phyloP scores from a whole-genome alignment of 1,284 basidiomycete genomes.

The Cryptococcus sp. region DNA sequence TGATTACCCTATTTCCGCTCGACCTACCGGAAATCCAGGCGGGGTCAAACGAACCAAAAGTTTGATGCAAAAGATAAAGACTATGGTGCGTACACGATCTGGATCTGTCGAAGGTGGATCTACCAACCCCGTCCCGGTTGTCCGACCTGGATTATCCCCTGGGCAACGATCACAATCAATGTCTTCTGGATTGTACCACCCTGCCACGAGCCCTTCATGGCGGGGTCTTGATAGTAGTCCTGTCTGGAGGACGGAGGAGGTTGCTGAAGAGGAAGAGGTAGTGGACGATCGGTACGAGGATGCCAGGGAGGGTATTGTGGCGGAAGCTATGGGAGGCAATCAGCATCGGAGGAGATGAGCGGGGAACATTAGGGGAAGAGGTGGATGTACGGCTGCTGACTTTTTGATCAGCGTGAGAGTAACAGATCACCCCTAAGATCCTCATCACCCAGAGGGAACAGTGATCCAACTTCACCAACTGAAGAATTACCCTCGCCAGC shows the following conservation, averaged over 20 bases:
- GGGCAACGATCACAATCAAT: conserved; percentile 1
- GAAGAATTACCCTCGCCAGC: neutral
- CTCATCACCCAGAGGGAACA: neutral
- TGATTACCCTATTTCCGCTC: conserved; percentile 4
- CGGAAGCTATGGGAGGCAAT: conserved; percentile 7
- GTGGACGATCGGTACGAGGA: conserved; percentile 6
- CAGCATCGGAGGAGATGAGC: neutral
- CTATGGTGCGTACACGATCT: conserved; percentile 45
- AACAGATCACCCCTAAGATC: conserved; percentile 5
- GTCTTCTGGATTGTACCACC: conserved; percentile 1
- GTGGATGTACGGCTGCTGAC: conserved; percentile 1
- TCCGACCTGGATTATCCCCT: neutral
- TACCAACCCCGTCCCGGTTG: neutral
- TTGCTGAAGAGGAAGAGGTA: neutral
- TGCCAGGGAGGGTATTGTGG: conserved; percentile 5
- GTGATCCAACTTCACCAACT: neutral
- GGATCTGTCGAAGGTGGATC: conserved; percentile 20
- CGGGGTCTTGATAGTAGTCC: conserved; percentile 5
- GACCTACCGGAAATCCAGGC: conserved; percentile 6
- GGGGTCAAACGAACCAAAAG: conserved; percentile 48
- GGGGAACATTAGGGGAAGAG: neutral
- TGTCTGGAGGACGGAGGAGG: conserved; percentile 14
- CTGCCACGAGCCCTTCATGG: conserved; percentile 13
- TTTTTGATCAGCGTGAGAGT: conserved; percentile 10
- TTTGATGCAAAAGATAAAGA: conserved; percentile 49